Evolutionary conservation across 2,329 filamentous ascomycete genomes (phyloP).

Genomic region (Diaporthe amygdali): DNA sequence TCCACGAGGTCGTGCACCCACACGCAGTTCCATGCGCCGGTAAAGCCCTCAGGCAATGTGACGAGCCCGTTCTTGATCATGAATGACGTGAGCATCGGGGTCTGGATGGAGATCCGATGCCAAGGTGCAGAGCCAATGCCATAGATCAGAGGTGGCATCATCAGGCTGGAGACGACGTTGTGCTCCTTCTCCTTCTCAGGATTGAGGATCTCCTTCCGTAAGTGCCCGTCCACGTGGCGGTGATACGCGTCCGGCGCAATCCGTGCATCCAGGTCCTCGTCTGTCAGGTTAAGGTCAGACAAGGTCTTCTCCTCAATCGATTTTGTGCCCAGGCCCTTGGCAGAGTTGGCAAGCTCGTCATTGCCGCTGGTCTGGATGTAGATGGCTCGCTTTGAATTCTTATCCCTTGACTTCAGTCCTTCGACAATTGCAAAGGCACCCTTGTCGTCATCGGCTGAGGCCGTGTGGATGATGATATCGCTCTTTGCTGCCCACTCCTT

Average conservation of each 20-base stretch:
- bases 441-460: conserved; percentile 23
- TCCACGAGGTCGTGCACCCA: conserved; percentile 26
- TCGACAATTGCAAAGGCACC: conserved; percentile 21
- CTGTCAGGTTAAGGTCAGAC: conserved; percentile 23
- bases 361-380: conserved; percentile 27
- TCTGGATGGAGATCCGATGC: conserved; percentile 24
- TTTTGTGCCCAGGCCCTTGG: neutral
- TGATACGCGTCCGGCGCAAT: conserved; percentile 23
- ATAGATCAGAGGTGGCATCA: conserved; percentile 26
- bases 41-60: conserved; percentile 12
- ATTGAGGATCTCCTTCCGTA: conserved; percentile 21
- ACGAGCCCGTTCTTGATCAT: conserved; percentile 25
- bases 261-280: conserved; percentile 17
- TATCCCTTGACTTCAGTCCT: conserved; percentile 17
- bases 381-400: conserved; percentile 20
- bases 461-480: conserved; percentile 24
- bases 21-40: conserved; percentile 22
- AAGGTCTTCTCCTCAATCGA: conserved; percentile 19
- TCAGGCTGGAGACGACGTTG: conserved; percentile 24
- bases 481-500: conserved; percentile 24
- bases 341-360: conserved; percentile 23
- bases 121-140: conserved; percentile 22
- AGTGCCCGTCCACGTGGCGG: conserved; percentile 22
- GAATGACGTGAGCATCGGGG: conserved; percentile 21
- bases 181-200: conserved; percentile 18